phyloP scores from a whole-genome alignment of 768 basidiomycete genomes.

The Collybia nuda region DNA sequence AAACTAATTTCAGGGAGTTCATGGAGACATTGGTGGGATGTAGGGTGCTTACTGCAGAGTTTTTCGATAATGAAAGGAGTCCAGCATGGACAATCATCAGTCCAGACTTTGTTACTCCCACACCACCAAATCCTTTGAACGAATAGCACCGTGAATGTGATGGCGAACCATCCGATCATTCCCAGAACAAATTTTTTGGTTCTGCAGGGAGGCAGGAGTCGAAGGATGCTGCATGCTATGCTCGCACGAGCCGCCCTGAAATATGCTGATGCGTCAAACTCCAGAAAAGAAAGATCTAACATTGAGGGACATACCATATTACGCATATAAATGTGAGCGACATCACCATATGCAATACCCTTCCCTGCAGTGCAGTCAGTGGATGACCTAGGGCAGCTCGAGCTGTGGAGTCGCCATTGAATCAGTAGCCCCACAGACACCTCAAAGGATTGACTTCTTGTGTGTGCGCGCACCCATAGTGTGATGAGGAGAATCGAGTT shows the following conservation, averaged over 20 bases:
- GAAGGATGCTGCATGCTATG: neutral
- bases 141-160: neutral
- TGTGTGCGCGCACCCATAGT: too few species aligned
- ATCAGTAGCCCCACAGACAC: too few species aligned
- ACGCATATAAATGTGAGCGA: neutral
- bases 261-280: neutral
- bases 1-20: too few species aligned
- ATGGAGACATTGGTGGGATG: too few species aligned
- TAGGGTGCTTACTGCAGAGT: too few species aligned
- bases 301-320: neutral
- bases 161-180: neutral
- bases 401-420: neutral
- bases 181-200: neutral
- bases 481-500: too few species aligned
- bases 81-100: too few species aligned
- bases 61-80: too few species aligned
- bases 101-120: too few species aligned
- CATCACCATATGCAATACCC: neutral
- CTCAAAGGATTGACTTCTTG: neutral
- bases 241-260: neutral
- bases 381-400: neutral
- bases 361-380: neutral
- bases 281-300: neutral
- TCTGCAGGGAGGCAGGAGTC: neutral
- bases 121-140: neutral